Evolutionary conservation across 139 green algal species (phyloP).

Genomic region (Mesotaenium endlicherianum): DNA sequence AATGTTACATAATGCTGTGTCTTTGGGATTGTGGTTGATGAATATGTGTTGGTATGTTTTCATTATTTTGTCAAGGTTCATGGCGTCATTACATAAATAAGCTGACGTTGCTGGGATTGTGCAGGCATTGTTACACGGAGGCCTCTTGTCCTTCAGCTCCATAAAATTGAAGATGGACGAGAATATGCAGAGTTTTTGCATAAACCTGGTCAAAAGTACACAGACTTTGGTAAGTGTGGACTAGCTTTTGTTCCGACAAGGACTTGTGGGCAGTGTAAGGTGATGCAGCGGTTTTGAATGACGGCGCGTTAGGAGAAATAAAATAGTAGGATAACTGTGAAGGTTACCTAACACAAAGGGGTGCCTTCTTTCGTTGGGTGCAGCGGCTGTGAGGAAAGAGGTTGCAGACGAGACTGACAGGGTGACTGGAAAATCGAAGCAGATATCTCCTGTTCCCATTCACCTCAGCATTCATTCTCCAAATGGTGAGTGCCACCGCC

Average conservation of each 20-base stretch:
- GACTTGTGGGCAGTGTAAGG: no score
- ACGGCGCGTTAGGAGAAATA: no score
- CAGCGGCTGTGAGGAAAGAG: constrained; percentile 80
- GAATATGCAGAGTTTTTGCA: constrained; percentile 93
- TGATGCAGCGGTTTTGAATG: no score
- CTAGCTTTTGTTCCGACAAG: no score
- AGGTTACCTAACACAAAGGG: no score
- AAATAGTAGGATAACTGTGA: no score
- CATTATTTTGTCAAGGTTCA: no score
- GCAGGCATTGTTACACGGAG: constrained; percentile 91
- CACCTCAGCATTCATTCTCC: constrained; percentile 87
- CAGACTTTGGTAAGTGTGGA: constrained; percentile 73
- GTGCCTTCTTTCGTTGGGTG: neutral
- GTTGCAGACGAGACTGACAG: constrained; percentile 90
- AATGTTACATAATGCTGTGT: no score
- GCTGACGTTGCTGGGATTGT: neutral
- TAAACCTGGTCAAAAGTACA: constrained; percentile 68
- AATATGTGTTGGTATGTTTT: neutral
- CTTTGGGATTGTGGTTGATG: neutral
- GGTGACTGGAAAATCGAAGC: constrained; percentile 68
- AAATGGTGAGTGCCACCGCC: constrained; percentile 57
- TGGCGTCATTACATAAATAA: no score
- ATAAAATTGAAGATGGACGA: constrained; percentile 64
- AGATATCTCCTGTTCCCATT: constrained; percentile 89
- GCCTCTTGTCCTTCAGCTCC: constrained; percentile 84